These are phyloP conservation scores for Panellus pusillus DNA, from an alignment of 768 basidiomycete genomes.

Conservation along the genomic window DNA sequence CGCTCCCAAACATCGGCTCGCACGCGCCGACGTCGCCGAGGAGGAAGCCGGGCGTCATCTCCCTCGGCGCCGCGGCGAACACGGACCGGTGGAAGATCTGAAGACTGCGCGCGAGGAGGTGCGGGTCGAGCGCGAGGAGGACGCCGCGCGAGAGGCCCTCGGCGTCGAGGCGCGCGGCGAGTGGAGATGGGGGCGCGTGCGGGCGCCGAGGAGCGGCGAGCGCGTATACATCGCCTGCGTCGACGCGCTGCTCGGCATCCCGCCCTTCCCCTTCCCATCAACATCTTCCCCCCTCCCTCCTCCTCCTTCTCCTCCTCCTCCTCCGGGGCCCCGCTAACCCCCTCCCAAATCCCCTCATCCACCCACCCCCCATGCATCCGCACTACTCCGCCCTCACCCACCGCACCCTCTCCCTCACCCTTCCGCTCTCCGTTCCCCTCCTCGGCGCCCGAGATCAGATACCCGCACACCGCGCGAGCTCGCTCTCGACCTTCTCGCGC, in stretches of 20 bases:
- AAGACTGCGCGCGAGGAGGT: conserved; percentile 63
- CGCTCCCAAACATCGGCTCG: conserved; percentile 60
- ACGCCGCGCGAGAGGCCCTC: conserved; percentile 74
- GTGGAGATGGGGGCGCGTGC: conserved; percentile 21
- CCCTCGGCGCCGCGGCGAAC: conserved; percentile 51
- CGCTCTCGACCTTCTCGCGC: conserved; percentile 60
- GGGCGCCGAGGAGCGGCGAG: conserved; percentile 45
- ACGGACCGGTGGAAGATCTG: conserved; percentile 58
- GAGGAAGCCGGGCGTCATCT: conserved; percentile 48
- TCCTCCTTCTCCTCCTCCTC: no score
- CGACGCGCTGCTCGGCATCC: conserved; percentile 46
- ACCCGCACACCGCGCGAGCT: conserved; percentile 67
- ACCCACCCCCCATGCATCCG: conserved; percentile 54
- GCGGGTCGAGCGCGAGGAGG: conserved; percentile 61
- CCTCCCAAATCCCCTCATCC: conserved; percentile 56
- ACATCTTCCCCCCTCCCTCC: no score
- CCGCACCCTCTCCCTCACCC: no score
- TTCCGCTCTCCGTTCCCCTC: conserved; percentile 45
- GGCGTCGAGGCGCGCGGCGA: conserved; percentile 56
- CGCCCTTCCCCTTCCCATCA: conserved; percentile 17
- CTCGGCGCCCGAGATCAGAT: conserved; percentile 60
- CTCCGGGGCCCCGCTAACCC: no score
- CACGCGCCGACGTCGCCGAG: conserved; percentile 28
- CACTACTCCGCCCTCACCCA: conserved; percentile 69
- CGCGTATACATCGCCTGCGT: conserved; percentile 54